Evolutionary conservation across 208 protist species (phyloP).

Genomic region (Leishmania arabica): DNA sequence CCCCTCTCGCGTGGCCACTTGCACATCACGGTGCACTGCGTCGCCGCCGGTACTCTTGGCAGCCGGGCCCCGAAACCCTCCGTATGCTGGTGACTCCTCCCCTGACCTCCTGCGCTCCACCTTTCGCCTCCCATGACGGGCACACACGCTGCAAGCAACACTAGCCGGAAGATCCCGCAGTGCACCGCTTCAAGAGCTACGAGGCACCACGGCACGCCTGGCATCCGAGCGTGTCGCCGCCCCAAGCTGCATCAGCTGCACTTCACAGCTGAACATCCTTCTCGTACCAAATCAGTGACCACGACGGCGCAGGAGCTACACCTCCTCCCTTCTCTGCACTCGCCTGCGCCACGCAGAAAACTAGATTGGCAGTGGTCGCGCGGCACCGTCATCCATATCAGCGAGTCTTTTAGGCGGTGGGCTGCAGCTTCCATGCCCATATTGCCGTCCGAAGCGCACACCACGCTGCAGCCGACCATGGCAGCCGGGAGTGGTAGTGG

Average conservation of each 20-base stretch:
- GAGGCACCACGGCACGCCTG: background rate
- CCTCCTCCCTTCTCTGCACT: background rate
- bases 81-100: background rate
- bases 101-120: too few relatives aligned
- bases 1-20: background rate
- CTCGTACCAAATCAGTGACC: background rate
- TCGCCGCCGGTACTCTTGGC: background rate
- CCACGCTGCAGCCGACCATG: background rate
- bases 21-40: background rate
- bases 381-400: background rate
- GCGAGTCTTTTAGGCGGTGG: background rate
- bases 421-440: background rate
- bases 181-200: background rate
- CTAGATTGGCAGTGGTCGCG: too few relatives aligned
- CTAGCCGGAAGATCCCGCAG: background rate
- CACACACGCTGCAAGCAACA: background rate
- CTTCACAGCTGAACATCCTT: background rate
- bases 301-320: background rate
- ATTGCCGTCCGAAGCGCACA: background rate
- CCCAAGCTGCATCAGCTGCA: background rate
- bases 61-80: background rate
- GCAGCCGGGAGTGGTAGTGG: background rate
- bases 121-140: background rate
- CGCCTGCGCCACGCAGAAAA: background rate
- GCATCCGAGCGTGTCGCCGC: background rate